phyloP scores from a whole-genome alignment of 2,329 filamentous ascomycete species.

The Diaporthe amygdali region DNA sequence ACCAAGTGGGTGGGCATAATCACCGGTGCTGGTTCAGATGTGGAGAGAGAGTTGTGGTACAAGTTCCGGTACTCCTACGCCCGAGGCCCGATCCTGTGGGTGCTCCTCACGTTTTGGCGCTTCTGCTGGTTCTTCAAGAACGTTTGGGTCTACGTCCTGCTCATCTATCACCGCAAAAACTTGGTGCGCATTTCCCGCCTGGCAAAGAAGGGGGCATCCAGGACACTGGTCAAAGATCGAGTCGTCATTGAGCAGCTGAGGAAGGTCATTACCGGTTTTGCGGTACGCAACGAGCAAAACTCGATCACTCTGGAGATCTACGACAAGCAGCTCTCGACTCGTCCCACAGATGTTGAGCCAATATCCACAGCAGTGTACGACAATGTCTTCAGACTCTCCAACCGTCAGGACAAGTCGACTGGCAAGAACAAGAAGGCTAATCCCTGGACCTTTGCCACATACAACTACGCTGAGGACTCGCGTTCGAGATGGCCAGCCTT shows the following conservation, averaged over 20 bases:
- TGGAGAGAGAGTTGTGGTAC: slow-evolving; percentile 43
- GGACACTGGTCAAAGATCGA: slow-evolving; percentile 34
- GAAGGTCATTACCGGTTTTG: slow-evolving; percentile 39
- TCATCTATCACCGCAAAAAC: slow-evolving; percentile 39
- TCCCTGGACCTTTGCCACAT: slow-evolving; percentile 28
- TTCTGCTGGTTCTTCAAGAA: slow-evolving; percentile 38
- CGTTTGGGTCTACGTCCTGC: slow-evolving; percentile 36
- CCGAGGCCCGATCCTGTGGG: slow-evolving; percentile 30
- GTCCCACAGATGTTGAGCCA: slow-evolving; percentile 29
- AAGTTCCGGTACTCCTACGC: slow-evolving; percentile 34
- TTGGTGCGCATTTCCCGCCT: slow-evolving; percentile 38
- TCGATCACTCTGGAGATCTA: slow-evolving; percentile 36
- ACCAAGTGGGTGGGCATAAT: slow-evolving; percentile 41
- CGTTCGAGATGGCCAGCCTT: slow-evolving; percentile 32
- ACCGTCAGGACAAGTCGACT: slow-evolving; percentile 29
- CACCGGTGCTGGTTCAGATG: slow-evolving; percentile 39
- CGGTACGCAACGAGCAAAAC: slow-evolving; percentile 30
- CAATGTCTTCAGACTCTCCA: slow-evolving; percentile 32
- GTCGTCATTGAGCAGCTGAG: slow-evolving; percentile 37
- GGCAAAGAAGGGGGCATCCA: slow-evolving; percentile 36
- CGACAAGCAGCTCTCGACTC: slow-evolving; percentile 31
- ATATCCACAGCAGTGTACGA: slow-evolving; percentile 36
- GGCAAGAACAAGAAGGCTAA: slow-evolving; percentile 25
- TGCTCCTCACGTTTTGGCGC: slow-evolving; percentile 38
- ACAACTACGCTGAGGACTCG: slow-evolving; percentile 31